Base-by-base conservation (phyloP, 2,329 filamentous ascomycete genomes). In the Hypoxylon sp. region DNA sequence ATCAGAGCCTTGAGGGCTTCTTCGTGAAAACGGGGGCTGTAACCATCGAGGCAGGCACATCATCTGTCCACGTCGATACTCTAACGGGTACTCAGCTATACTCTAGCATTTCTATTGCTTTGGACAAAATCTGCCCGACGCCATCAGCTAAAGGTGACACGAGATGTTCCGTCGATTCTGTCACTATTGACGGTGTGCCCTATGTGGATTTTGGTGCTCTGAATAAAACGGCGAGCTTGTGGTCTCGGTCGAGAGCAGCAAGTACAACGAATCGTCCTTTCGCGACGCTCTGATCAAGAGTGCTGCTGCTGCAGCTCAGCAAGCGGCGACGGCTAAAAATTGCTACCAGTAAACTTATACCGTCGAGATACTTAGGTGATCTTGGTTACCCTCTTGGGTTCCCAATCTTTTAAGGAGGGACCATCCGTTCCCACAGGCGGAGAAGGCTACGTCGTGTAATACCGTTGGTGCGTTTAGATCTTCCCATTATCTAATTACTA, bases 61-160 rank as follows among this genome's bases (percentile, higher is more conserved):
- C 65, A 5, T 68, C 65, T 1, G 65, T 68, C 0, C 60, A 68
- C 45, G 65, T 68, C 0, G 65, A 56, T 34, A 64, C 65, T 9
- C 13, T 64, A 13, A 64, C 56, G 11, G 43, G 43, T 23, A 46
- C 43, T 11, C 19, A 19, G n/a, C 43, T 46, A 10, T 46, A 46
- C 43, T 17, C 43, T 2, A 23, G 43, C 17, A 23, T 46, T 11
- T 46, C 43, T 11, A 46, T 13, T 3, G 43, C 43, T 11, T 23
- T 46, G 9, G 43, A 46, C 3, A 46, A 46, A 23, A 46, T 46
- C 43, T 46, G 43, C 19, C 43, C 43, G 5, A 46, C 43, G 2
- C 43, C 43, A 19, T 21, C 43, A 9, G 10, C 19, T 11, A 46
- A 46, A 9, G 23, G 43, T 23, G 19, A 11, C 6, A 23, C 19